Evolutionary conservation across 208 protist species (phyloP).

Genomic region (Trypanosoma conorhini): DNA sequence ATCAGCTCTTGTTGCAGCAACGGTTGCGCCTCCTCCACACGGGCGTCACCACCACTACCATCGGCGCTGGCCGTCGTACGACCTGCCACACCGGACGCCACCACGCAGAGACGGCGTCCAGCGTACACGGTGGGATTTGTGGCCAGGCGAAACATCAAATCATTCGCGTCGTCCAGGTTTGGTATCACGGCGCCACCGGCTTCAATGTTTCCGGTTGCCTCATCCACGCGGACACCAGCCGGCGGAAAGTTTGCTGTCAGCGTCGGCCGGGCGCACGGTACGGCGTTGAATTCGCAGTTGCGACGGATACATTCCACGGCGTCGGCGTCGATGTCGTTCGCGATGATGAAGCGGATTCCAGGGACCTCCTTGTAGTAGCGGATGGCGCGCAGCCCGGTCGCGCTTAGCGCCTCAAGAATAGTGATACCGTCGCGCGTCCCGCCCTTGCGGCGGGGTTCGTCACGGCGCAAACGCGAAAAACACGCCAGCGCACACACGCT

Average conservation of each 20-base stretch:
- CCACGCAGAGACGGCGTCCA: slow-evolving; percentile 47
- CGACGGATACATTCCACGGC: slow-evolving; percentile 95
- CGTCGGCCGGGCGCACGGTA: slow-evolving; percentile 58
- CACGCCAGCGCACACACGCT: slow-evolving; percentile 93
- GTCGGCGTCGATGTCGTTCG: slow-evolving; percentile 97
- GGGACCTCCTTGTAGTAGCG: slow-evolving; percentile 98
- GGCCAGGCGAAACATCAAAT: slow-evolving; percentile 87
- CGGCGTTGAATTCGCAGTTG: slow-evolving; percentile 96
- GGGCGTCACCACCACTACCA: neutral
- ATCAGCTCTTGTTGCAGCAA: slow-evolving; percentile 93
- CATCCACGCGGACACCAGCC: slow-evolving; percentile 36
- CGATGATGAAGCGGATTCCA: slow-evolving; percentile 95
- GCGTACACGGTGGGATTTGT: slow-evolving; percentile 55
- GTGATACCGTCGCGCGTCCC: slow-evolving; percentile 83
- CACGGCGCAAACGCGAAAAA: slow-evolving; percentile 61
- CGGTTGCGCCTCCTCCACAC: slow-evolving; percentile 11
- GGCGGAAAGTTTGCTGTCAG: slow-evolving; percentile 83
- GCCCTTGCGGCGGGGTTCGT: slow-evolving; percentile 60
- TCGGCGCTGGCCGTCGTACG: neutral
- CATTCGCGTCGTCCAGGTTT: slow-evolving; percentile 93
- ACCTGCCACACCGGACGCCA: neutral
- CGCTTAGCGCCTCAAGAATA: slow-evolving; percentile 98
- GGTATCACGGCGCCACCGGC: slow-evolving; percentile 80
- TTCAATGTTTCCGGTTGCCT: slow-evolving; percentile 27
- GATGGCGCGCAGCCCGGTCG: slow-evolving; percentile 97